Base-by-base conservation (phyloP, 805 yeast species). In the Trichomonascus vanleenenianus region DNA sequence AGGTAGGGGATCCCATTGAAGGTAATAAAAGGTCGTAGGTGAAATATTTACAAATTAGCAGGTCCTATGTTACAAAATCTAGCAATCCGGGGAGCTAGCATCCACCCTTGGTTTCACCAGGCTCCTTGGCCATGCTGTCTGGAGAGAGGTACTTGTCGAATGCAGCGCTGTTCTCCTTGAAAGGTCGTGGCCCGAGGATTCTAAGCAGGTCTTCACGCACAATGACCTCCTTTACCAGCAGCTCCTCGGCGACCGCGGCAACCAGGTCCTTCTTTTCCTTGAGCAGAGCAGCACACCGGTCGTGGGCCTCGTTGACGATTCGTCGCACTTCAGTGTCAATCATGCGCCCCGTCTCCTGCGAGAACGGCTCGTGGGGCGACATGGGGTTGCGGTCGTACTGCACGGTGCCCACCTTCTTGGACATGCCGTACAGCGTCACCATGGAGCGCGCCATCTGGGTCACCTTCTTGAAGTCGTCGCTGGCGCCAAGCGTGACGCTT, bases 371-470 rank as follows among this genome's bases (percentile, higher is more conserved):
- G 33, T 68, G 74, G 31, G 67, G 64, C 10, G 45, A 39, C 11
- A 51, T 53, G 33, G 59, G 65, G 19, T 56, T 56, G 11, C 63
- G 52, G 47, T 76, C 81, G 48, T 75, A 76, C 30, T 75, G 70
- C 27, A 81, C 71, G 57, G 74, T 75, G 4, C 96, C 97, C 43
- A 89, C 71, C 59, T 78, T 75, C 6, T 76, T 72, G n/a, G 93
- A 82, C 95, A 88, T 86, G 27, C 96, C 96, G 47, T 85, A 74
- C 56, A 78, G 79, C 34, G 87, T 76, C 30, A 89, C 95, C 97
- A 89, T 89, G 16, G 82, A 79, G 55, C 79, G 82, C 2, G 96
- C 96, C 76, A 89, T 83, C 54, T 76, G 79, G 1, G 96, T 88
- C 33, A 88, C 85, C 60, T 89, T 86, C 64, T 86, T 85, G 71